These are phyloP conservation scores for Microdochium bolleyi DNA, from an alignment of 2,329 filamentous ascomycete species.

Conservation along the genomic window DNA sequence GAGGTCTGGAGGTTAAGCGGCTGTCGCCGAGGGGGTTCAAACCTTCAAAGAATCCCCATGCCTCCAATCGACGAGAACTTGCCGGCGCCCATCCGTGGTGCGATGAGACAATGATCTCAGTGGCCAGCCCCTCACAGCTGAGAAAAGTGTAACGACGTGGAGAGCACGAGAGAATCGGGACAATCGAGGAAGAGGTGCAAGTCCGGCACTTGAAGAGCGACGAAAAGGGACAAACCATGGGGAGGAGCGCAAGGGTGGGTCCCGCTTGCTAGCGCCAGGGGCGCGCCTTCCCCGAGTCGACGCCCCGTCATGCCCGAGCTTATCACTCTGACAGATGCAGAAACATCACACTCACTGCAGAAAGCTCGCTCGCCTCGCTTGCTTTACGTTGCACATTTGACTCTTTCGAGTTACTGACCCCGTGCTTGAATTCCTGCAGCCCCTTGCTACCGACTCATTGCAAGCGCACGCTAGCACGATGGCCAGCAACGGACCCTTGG, in stretches of 20 bases:
- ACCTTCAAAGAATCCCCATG: not conserved
- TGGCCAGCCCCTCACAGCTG: not conserved
- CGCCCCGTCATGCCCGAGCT: too few species aligned
- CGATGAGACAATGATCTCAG: not conserved
- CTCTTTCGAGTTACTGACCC: not conserved
- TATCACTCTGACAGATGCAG: too few species aligned
- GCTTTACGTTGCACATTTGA: too few species aligned
- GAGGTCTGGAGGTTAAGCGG: not conserved
- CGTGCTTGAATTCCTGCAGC: not conserved
- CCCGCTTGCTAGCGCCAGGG: not conserved
- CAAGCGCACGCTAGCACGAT: slow-evolving; percentile 2
- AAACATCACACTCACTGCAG: too few species aligned
- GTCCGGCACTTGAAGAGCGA: not conserved
- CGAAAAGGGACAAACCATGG: too few species aligned
- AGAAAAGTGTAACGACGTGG: not conserved
- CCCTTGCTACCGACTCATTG: not conserved
- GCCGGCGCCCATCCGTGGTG: not conserved
- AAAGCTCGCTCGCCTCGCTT: too few species aligned
- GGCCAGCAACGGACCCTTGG: slow-evolving; percentile 43
- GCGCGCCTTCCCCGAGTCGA: not conserved
- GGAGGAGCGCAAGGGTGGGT: not conserved
- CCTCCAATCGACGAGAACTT: not conserved
- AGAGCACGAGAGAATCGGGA: not conserved
- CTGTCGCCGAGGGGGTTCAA: not conserved
- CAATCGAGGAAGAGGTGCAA: not conserved